A percentile compares a stretch with the other conserved stretches of the same genome.
phyloP scores from a whole-genome alignment of 345 rosid genomes.

The Moricandia moricandioides region DNA sequence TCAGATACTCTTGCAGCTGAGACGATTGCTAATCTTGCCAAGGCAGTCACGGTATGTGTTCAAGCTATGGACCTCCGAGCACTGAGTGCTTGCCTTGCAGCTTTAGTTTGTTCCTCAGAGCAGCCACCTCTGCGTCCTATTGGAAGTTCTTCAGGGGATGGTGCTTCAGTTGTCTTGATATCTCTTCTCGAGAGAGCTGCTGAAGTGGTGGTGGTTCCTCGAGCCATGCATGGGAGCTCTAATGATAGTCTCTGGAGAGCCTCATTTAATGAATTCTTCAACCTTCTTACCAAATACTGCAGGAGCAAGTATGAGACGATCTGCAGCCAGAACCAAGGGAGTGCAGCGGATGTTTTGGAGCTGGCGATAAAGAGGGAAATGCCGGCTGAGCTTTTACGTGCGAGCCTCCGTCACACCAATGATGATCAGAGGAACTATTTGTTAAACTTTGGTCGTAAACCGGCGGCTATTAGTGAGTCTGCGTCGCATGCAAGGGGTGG shows the following conservation, averaged over 20 bases:
- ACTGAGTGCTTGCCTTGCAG: slow-evolving; percentile 94
- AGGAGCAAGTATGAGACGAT: slow-evolving; percentile 81
- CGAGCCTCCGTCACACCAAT: slow-evolving; percentile 87
- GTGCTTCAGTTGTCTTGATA: slow-evolving; percentile 72
- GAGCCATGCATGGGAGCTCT: slow-evolving; percentile 46
- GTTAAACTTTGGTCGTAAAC: slow-evolving; percentile 69
- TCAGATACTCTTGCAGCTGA: slow-evolving; percentile 65
- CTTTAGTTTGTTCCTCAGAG: slow-evolving; percentile 93
- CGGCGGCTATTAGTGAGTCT: slow-evolving; percentile 46
- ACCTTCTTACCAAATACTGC: slow-evolving; percentile 94
- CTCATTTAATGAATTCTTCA: slow-evolving; percentile 87
- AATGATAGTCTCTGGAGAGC: slow-evolving; percentile 90
- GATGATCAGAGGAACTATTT: slow-evolving; percentile 76
- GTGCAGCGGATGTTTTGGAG: slow-evolving; percentile 54
- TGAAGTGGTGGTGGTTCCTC: slow-evolving; percentile 49
- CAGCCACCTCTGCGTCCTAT: slow-evolving; percentile 97
- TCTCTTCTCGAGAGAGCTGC: slow-evolving; percentile 88
- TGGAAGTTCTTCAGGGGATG: slow-evolving; percentile 85
- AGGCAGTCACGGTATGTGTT: slow-evolving; percentile 64
- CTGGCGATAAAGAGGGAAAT: slow-evolving; percentile 78
- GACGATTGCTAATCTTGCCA: slow-evolving; percentile 63
- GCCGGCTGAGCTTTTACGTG: slow-evolving; percentile 95
- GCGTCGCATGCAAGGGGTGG: slow-evolving; percentile 46
- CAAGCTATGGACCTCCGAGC: slow-evolving; percentile 84
- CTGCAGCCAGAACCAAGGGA: slow-evolving; percentile 44